A percentile compares a stretch with the other conserved stretches of the same genome.
Conservation (phyloP, 805 yeast genomes). For the Suhomyces xylopsoci region DNA sequence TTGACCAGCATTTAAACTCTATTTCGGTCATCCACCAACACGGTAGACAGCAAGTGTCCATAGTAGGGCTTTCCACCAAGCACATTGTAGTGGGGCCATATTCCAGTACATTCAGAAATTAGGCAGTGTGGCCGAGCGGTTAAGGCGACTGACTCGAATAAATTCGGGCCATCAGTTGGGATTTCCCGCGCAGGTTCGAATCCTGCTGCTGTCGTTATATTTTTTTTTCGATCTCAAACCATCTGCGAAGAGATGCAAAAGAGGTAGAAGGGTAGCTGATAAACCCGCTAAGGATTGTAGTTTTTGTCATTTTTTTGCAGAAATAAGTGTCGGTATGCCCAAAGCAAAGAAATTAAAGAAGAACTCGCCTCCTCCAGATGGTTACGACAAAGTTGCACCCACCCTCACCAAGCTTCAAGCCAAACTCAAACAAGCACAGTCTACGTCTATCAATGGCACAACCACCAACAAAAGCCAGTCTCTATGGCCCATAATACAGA, state of each 20-base stretch:
- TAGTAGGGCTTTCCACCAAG: neutral
- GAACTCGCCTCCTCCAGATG: constrained; percentile 57
- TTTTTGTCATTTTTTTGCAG: neutral
- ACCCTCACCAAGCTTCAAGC: constrained; percentile 58
- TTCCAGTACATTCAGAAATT: neutral
- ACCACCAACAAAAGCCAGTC: constrained; percentile 53
- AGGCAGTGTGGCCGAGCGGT: constrained; percentile 15
- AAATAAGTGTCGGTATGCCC: constrained; percentile 4
- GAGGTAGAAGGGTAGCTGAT: too few relatives aligned
- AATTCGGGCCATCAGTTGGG: constrained; percentile 13
- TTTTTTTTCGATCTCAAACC: neutral
- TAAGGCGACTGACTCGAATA: constrained; percentile 15
- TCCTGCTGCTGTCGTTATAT: constrained; percentile 14
- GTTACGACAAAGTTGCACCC: constrained; percentile 65
- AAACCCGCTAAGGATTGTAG: too few relatives aligned
- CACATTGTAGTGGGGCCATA: neutral
- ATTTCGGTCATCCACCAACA: neutral
- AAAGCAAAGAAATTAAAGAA: constrained; percentile 11
- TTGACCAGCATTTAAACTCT: neutral
- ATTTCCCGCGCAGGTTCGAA: constrained; percentile 18
- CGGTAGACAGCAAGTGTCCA: neutral
- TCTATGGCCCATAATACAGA: constrained; percentile 65
- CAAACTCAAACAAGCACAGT: constrained; percentile 52
- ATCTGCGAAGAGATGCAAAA: neutral
- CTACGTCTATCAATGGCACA: constrained; percentile 30